phyloP scores from a whole-genome alignment of 2,329 filamentous ascomycete genomes.

The Setomelanomma holmii region DNA sequence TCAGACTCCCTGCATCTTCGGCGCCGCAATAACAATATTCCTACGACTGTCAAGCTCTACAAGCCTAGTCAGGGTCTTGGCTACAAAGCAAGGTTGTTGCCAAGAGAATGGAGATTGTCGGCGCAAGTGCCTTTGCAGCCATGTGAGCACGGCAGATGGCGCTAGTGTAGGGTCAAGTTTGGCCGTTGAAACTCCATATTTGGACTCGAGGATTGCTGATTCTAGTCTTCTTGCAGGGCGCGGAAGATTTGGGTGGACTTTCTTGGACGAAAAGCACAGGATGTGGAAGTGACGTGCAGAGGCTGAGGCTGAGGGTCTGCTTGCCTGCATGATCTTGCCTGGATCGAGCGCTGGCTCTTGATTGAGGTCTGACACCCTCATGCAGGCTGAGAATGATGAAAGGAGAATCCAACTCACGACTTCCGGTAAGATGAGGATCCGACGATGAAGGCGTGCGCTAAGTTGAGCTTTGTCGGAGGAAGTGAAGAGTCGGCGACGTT shows the following conservation, averaged over 20 bases:
- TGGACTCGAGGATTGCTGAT: background rate
- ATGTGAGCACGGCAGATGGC: slow-evolving; percentile 5
- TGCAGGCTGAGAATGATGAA: background rate
- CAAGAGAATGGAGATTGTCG: slow-evolving; percentile 22
- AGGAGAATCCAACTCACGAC: background rate
- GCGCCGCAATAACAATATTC: background rate
- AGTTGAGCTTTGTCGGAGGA: background rate
- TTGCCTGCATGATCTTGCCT: background rate
- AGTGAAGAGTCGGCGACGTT: background rate
- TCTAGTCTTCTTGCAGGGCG: background rate
- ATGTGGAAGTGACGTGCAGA: background rate
- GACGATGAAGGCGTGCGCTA: background rate
- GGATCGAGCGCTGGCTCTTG: background rate
- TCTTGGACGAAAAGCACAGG: background rate
- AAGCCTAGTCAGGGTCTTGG: slow-evolving; percentile 8
- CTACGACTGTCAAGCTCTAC: slow-evolving; percentile 6
- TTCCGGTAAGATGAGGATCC: background rate
- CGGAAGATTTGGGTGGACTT: background rate
- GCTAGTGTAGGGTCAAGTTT: background rate
- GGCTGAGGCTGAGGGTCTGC: background rate
- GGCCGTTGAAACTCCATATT: background rate
- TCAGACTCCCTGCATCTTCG: background rate
- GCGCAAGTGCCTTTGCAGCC: slow-evolving; percentile 4
- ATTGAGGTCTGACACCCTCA: background rate
- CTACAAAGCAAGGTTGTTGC: background rate